Base-by-base conservation (phyloP, 495 filamentous ascomycete species). In the Penicillium nucicola region DNA sequence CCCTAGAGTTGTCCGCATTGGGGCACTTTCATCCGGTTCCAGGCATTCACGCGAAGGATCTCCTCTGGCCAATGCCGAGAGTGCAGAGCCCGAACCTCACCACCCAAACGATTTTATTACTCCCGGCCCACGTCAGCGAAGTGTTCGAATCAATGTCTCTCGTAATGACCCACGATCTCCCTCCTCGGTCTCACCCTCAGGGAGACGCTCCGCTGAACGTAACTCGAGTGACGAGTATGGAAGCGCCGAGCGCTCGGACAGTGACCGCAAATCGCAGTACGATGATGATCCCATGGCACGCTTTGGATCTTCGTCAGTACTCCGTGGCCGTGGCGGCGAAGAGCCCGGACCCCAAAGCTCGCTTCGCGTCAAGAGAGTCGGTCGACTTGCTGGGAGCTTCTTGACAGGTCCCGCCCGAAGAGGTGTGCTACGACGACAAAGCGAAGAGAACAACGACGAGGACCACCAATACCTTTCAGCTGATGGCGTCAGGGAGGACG, bases 331-430 rank as follows among this genome's bases (percentile, higher is more conserved):
- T 30, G 68, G 70, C 48, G 67, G 68, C 0, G 84, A 86, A 5
- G 84, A 85, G 3, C 64, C 70, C 18, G 83, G 78, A 1, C 67
- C 81, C 0, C 86, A 84, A 51, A 85, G 82, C 60, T 87, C 87
- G 14, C 72, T 88, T 68, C 81, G 87, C 1, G 69, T 87, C n/a
- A 90, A 88, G 66, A 75, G 85, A 53, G 77, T 89, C 23, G 84
- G 81, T 13, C 86, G 87, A 55, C 69, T 84, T 5, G 81, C 85
- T 8, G 88, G 88, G 1, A 82, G 77, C 49, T 90, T 89, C 56
- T 70, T 90, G 18, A 89, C 83, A 49, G 86, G 86, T 1, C 87
- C 88, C 8, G 87, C 86, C 17, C 80, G 88, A 48, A 74, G 88
- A 52, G 87, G 86, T 12, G 79, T 85, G 14, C 58, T 79, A 50